Conservation (phyloP, 352 stramenopile genomes). For the Ophiocytium majus region DNA sequence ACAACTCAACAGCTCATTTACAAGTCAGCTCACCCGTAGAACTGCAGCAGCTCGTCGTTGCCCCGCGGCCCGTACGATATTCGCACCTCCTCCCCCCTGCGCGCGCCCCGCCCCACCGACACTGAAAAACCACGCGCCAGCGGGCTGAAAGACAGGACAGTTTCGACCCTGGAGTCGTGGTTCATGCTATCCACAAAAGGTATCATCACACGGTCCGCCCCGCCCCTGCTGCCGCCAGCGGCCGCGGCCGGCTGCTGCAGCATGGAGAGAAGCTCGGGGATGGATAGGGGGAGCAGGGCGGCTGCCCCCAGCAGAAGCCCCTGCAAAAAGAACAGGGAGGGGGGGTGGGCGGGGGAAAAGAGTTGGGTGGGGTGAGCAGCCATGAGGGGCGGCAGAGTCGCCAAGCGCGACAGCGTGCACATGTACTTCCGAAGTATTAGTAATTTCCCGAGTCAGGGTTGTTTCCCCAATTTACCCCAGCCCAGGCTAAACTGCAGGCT, state of each 20-base stretch:
- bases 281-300: conserved; percentile 41
- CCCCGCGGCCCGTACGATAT: conserved; percentile 5
- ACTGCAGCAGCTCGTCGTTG: conserved; percentile 12
- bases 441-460: too few species aligned
- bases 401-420: too few species aligned
- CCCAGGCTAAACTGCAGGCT: too few species aligned
- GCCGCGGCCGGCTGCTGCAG: not conserved
- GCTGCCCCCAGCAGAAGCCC: conserved; percentile 35
- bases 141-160: conserved; percentile 47
- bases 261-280: conserved; percentile 34
- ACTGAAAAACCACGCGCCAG: conserved; percentile 29
- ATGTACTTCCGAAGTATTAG: too few species aligned
- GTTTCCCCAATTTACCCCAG: too few species aligned
- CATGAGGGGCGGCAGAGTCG: too few species aligned
- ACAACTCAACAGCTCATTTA: too few species aligned
- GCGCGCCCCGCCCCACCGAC: conserved; percentile 10
- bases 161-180: conserved; percentile 36
- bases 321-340: not conserved
- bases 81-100: not conserved
- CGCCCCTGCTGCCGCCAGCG: too few species aligned
- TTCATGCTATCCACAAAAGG: conserved; percentile 56
- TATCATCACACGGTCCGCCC: conserved; percentile 37
- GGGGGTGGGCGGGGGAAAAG: too few species aligned
- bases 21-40: conserved; percentile 24
- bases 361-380: too few species aligned